These are phyloP conservation scores for Lunasporangiospora selenospora DNA, from an alignment of 192 early-diverging fungal species.

Conservation along the genomic window DNA sequence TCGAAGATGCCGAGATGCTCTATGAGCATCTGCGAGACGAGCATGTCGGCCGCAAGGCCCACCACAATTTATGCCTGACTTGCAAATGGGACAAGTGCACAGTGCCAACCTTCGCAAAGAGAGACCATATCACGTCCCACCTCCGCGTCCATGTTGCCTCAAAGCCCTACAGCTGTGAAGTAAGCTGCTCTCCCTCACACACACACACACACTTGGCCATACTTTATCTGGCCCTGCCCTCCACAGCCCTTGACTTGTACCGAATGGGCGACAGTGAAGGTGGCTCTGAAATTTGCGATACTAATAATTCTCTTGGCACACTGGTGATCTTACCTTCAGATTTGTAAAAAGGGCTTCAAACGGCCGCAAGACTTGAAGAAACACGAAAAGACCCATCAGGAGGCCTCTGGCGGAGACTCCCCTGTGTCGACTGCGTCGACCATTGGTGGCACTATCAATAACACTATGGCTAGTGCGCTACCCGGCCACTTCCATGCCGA, in stretches of 20 bases:
- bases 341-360: constrained; percentile 88
- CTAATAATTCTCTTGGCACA: constrained; percentile 17
- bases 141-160: constrained; percentile 91
- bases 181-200: no score
- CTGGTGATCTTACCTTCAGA: constrained; percentile 53
- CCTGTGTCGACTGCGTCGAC: no score
- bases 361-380: constrained; percentile 95
- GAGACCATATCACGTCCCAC: constrained; percentile 97
- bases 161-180: constrained; percentile 88
- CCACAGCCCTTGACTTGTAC: no score
- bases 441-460: neutral
- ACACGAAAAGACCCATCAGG: constrained; percentile 84
- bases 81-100: constrained; percentile 91
- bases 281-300: neutral
- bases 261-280: no score
- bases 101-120: constrained; percentile 75
- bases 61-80: constrained; percentile 84
- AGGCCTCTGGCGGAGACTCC: neutral
- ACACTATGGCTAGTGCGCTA: neutral
- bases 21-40: constrained; percentile 88
- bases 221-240: no score
- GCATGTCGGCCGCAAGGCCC: constrained; percentile 92
- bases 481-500: constrained; percentile 9
- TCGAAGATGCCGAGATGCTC: constrained; percentile 83
- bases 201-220: no score